Evolutionary conservation across 352 stramenopile species (phyloP), one percentile per base, ranked within the genome.

Genomic region (Globisporangium recalcitrans): DNA sequence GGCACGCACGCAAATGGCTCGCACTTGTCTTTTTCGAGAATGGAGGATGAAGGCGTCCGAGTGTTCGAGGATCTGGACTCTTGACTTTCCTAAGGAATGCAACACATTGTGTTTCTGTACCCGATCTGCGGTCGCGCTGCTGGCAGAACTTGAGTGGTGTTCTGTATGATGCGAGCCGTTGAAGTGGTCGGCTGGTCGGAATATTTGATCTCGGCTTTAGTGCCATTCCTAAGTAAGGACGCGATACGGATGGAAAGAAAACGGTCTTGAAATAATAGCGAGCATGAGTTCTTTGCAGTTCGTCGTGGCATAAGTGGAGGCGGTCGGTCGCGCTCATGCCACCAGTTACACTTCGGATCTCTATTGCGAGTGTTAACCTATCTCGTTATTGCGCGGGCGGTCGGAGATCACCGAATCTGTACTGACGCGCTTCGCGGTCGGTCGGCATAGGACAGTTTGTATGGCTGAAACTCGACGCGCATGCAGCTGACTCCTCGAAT

Each of bases 361-460:
- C 2, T 51, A 51, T 51, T 0, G 0, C n/a, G 9, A 51, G 6
- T 26, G 44, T 51, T 27, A 51, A 51, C 7, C 44, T 7, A 51
- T 26, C 9, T 26, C 2, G 21, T 51, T 9, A 26, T 22, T 24
- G 49, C 5, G 24, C 26, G 26, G 49, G 4, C 49, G 49, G 49
- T 55, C 49, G 49, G 9, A 51, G 27, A 14, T 24, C 19, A 6
- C 16, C 0, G 6, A n/a, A 51, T 13, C 27, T 51, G 21, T 3
- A 26, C 42, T 51, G 44, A 29, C 21, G 10, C 14, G 9, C 44
- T 51, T 51, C 47, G 27, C 64, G 73, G 71, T 77, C 73, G 76
- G 76, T 82, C 76, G 73, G 70, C 6, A 80, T 81, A 62, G 72
- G 14, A 16, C 1, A 42, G 54, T 69, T 69, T 74, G 65, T 82